Base-by-base conservation (phyloP, 495 filamentous ascomycete genomes). In the Podospora conica region DNA sequence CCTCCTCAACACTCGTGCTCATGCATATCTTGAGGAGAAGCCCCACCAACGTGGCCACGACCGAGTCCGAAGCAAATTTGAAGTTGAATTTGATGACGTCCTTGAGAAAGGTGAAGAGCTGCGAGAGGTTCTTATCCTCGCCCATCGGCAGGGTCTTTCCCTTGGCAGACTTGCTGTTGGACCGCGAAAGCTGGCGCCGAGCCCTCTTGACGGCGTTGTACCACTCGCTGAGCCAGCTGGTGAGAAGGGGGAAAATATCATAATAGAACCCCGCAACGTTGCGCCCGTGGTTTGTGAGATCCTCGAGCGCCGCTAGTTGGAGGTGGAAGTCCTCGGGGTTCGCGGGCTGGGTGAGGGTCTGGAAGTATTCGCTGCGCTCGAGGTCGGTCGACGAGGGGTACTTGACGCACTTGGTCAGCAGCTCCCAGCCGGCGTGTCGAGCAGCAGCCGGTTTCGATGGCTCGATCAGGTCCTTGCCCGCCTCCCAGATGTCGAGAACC, bases 31-130 rank as follows among this genome's bases (percentile, higher is more conserved):
- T 81, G 56, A 95, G 83, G 11, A 92, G 78, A 18, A 84, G 83
- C 24, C 83, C 81, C 31, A 98, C 83, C 59, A 98, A 74, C 9
- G 76, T 72, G 62, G 84, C 84, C 54, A 93, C 81, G 61, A 91
- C 88, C 27, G 82, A 81, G 59, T 90, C 86, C 48, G 84, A 82
- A 53, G 92, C 89, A 28, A 88, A 84, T 65, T 88, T 90, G 74
- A 88, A 89, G 75, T 92, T 94, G 77, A 94, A 89, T 69, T 89
- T 93, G 76, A 95, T 88, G 65, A 95, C 79, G 70, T 92, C 87
- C n/a, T 87, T 86, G 27, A 90, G 82, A 57, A 92, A 90, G 58
- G 84, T 80, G 70, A 96, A 90, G 8, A 96, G 77, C 63, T 86
- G 83, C 55, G 81, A 81, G 48, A 96, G 78, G 68, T 85, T 86